Base-by-base conservation (phyloP, 2,329 filamentous ascomycete genomes). In the Claviceps digitariae region DNA sequence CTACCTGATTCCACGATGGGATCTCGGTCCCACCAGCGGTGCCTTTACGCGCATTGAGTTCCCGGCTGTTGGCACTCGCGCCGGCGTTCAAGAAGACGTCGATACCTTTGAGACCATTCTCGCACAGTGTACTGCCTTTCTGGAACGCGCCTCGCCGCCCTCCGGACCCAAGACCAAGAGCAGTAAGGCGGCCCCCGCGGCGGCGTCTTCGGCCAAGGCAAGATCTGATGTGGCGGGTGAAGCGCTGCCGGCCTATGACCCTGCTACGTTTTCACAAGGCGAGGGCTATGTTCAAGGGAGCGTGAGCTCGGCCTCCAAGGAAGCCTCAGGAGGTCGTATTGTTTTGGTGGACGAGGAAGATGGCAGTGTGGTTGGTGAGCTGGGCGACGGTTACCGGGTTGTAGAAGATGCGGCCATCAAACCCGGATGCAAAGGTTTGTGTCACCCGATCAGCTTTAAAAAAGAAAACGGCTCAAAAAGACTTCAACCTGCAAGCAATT, bases 71-170 rank as follows among this genome's bases (percentile, higher is more conserved):
- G 87, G 87, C 21, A 82, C 75, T 56, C 83, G 87, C 36, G 75
- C 79, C 36, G 84, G 87, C 27, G 79, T 87, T 1, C 90, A 96
- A 67, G 90, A 97, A 66, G 91, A 96, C 66, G 77, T 95, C 44
- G 90, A 96, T 65, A 97, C 91, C 0, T 97, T 96, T 63, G 91
- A 97, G 74, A 96, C 91, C 3, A 97, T 97, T 58, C 77, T 97
- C 50, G 91, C 91, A n/a, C 90, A 97, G 70, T 97, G 91, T 69
- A 97, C 91, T 2, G 88, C 91, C 2, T 97, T 98, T 67, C 79
- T 95, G 4, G 91, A 97, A 68, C 82, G 90, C 46, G 84, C 87
- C 10, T 75, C 83, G 43, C 82, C 87, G 7, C 83, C 79, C 10
- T 72, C 68, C n/a, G n/a, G n/a, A n/a, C n/a, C n/a, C n/a, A n/a